These are phyloP conservation scores for Spergularia azorica DNA, from an alignment of 179 eudicot species.

Conservation along the genomic window DNA sequence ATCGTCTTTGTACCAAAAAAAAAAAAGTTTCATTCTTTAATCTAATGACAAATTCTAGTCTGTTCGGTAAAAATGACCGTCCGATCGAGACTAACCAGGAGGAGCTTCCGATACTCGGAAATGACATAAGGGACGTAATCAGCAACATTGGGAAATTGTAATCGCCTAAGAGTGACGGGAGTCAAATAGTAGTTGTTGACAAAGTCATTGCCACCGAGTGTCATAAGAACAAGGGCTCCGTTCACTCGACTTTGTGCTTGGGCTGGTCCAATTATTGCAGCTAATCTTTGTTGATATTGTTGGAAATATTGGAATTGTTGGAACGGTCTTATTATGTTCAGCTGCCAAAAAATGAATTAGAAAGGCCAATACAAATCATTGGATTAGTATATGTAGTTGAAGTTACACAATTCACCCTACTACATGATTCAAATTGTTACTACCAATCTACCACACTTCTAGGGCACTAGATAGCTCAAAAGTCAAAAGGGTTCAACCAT, in stretches of 20 bases:
- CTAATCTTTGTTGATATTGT: slow-evolving; percentile 45
- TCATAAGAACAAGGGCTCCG: slow-evolving; percentile 36
- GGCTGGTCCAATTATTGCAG: slow-evolving; percentile 31
- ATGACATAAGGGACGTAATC: slow-evolving; percentile 38
- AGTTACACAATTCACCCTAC: too few species aligned
- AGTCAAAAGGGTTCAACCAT: too few species aligned
- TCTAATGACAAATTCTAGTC: too few species aligned
- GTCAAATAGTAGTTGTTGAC: slow-evolving; percentile 49
- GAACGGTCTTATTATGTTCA: slow-evolving; percentile 47
- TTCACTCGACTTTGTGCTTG: slow-evolving; percentile 33
- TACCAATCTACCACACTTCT: too few species aligned
- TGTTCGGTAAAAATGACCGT: too few species aligned
- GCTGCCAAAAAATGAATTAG: slow-evolving; percentile 22
- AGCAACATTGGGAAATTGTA: slow-evolving; percentile 36
- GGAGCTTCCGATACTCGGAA: slow-evolving; percentile 35
- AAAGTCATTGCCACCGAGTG: slow-evolving; percentile 57
- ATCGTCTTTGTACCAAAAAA: too few species aligned
- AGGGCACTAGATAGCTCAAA: too few species aligned
- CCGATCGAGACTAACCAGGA: slow-evolving; percentile 17
- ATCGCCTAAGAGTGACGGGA: slow-evolving; percentile 38
- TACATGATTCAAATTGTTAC: too few species aligned
- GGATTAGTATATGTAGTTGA: too few species aligned
- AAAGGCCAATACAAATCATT: too few species aligned
- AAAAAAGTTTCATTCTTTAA: too few species aligned
- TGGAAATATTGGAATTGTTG: slow-evolving; percentile 33